These are phyloP conservation scores for Vigna nakashimae DNA, from an alignment of 306 rosid genomes.

Conservation along the genomic window DNA sequence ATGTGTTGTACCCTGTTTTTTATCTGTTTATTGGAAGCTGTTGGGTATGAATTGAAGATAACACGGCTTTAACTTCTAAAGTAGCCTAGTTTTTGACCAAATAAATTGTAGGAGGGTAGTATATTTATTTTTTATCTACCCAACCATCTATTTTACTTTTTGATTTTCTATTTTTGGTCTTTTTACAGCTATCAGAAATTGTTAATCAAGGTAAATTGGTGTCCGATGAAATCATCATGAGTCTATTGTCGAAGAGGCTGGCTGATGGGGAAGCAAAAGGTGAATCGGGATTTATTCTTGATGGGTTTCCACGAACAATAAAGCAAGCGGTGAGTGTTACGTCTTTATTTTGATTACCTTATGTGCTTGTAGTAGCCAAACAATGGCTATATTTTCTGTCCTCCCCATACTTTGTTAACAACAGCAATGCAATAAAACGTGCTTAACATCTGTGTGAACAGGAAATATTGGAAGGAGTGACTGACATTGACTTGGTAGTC, in stretches of 20 bases:
- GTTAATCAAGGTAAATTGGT: conserved; percentile 92
- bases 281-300: conserved; percentile 92
- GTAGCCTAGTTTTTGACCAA: neutral
- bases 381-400: neutral
- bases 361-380: neutral
- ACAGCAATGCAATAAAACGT: neutral
- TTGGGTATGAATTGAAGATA: conserved; percentile 21
- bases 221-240: conserved; percentile 86
- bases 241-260: conserved; percentile 81
- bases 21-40: conserved; percentile 22
- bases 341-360: neutral
- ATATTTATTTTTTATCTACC: conserved; percentile 1
- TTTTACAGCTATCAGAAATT: conserved; percentile 82
- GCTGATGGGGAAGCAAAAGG: conserved; percentile 77
- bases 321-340: conserved; percentile 74
- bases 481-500: conserved; percentile 87
- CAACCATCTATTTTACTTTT: conserved; percentile 9
- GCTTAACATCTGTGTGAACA: conserved; percentile 42
- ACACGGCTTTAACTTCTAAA: conserved; percentile 15
- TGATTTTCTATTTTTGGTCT: conserved; percentile 30
- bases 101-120: neutral
- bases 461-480: conserved; percentile 89
- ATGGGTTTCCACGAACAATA: conserved; percentile 95
- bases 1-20: neutral
- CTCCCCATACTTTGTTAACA: neutral